These are phyloP conservation scores for Pholiota molesta DNA, from an alignment of 768 basidiomycete species.

Conservation along the genomic window DNA sequence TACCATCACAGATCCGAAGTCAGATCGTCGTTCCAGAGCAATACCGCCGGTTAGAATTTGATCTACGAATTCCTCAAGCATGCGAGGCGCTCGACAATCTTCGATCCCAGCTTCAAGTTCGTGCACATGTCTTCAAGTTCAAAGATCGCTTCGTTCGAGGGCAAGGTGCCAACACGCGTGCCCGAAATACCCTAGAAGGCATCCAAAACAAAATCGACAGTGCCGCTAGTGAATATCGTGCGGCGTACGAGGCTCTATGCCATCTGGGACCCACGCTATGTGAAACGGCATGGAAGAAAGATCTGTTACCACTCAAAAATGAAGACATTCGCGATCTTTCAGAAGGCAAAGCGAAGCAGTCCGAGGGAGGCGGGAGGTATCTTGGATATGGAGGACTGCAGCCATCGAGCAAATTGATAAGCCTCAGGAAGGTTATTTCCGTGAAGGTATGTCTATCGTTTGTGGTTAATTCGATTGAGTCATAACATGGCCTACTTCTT, in stretches of 20 bases:
- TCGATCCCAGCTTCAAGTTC: background rate
- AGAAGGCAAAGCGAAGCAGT: background rate
- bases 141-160: too few relatives aligned
- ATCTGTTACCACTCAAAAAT: background rate
- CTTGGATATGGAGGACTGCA: background rate
- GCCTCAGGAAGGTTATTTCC: background rate
- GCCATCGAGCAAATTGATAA: background rate
- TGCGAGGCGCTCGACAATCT: background rate
- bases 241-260: background rate
- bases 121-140: too few relatives aligned
- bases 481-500: background rate
- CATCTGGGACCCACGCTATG: background rate
- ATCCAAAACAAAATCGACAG: background rate
- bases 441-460: background rate
- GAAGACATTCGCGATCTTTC: background rate
- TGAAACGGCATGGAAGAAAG: background rate
- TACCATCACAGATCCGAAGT: background rate
- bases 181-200: background rate
- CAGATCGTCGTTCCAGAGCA: background rate
- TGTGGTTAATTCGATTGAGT: background rate
- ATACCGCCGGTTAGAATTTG: background rate
- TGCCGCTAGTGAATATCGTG: background rate
- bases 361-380: background rate
- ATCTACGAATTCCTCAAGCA: conserved; percentile 2
- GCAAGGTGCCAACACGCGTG: background rate